These are phyloP conservation scores for Dothideomycetes sp. DNA, from an alignment of 2,329 filamentous ascomycete genomes.

Conservation along the genomic window DNA sequence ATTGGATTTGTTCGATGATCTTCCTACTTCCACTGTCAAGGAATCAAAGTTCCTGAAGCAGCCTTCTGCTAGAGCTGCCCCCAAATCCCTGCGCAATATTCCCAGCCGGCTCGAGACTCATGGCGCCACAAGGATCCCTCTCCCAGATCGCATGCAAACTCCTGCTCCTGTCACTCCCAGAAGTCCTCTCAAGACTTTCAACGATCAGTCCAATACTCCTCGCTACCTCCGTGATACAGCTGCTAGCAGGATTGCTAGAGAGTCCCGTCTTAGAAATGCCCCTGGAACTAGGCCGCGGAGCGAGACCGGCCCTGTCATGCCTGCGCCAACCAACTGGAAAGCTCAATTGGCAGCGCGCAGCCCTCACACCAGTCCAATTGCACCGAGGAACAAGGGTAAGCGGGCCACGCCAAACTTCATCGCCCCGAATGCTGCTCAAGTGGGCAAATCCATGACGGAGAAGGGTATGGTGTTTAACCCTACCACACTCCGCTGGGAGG, in stretches of 20 bases:
- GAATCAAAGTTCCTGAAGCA: slow-evolving; percentile 78
- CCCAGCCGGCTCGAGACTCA: slow-evolving; percentile 33
- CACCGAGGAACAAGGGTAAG: slow-evolving; percentile 35
- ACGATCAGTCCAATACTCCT: slow-evolving; percentile 39
- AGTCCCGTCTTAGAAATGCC: slow-evolving; percentile 41
- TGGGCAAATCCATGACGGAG: slow-evolving; percentile 34
- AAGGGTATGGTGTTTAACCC: slow-evolving; percentile 98
- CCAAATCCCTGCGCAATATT: slow-evolving; percentile 48
- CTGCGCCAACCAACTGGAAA: slow-evolving; percentile 45
- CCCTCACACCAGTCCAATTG: slow-evolving; percentile 38
- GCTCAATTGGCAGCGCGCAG: slow-evolving; percentile 40
- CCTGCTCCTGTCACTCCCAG: slow-evolving; percentile 42
- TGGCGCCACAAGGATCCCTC: slow-evolving; percentile 13
- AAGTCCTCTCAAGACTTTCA: slow-evolving; percentile 34
- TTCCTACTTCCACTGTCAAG: slow-evolving; percentile 72
- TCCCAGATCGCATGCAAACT: slow-evolving; percentile 33
- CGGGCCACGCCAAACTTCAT: slow-evolving; percentile 50
- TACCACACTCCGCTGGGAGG: slow-evolving; percentile 79
- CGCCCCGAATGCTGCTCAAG: slow-evolving; percentile 8
- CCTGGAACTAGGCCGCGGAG: slow-evolving; percentile 12
- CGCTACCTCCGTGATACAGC: slow-evolving; percentile 57
- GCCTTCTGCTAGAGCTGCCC: slow-evolving; percentile 57
- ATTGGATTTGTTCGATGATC: slow-evolving; percentile 84
- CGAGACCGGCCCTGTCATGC: slow-evolving; percentile 5
- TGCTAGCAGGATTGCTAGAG: slow-evolving; percentile 53